Percentiles rank a stretch among this genome's conserved stretches.
phyloP scores from a whole-genome alignment of 2,329 filamentous ascomycete species.

The Coleophoma cylindrospora region DNA sequence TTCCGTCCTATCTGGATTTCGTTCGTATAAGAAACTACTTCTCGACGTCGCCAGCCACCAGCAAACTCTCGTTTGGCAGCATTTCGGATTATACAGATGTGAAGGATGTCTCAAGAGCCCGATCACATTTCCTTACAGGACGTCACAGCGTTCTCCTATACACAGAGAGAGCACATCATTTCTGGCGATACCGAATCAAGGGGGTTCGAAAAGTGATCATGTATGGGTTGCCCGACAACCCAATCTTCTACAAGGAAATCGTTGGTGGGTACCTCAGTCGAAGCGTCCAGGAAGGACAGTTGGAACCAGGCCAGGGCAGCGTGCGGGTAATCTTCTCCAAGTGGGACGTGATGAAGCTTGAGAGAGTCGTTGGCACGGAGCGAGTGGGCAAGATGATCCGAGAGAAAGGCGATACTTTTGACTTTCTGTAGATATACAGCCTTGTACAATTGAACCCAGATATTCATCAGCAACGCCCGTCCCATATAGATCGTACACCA shows the following conservation, averaged over 20 bases:
- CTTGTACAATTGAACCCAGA: constrained; percentile 3
- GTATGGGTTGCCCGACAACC: constrained; percentile 88
- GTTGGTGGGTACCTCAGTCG: constrained; percentile 60
- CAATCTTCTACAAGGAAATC: constrained; percentile 73
- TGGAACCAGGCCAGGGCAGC: constrained; percentile 54
- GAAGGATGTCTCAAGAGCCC: constrained; percentile 74
- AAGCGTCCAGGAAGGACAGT: constrained; percentile 50
- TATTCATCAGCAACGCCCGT: no score
- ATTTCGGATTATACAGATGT: constrained; percentile 85
- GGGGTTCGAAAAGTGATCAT: constrained; percentile 83
- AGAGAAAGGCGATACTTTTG: constrained; percentile 86
- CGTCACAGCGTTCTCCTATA: constrained; percentile 82
- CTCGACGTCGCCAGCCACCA: constrained; percentile 58
- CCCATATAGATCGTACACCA: neutral
- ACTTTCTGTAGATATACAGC: constrained; percentile 64
- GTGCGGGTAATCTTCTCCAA: constrained; percentile 71
- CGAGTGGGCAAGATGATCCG: constrained; percentile 79
- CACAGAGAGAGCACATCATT: constrained; percentile 94
- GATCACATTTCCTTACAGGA: constrained; percentile 82
- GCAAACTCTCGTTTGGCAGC: constrained; percentile 64
- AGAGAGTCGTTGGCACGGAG: constrained; percentile 79
- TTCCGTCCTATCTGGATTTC: constrained; percentile 93
- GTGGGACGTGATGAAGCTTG: constrained; percentile 85
- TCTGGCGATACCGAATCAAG: constrained; percentile 77
- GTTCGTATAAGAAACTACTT: constrained; percentile 91